A percentile compares a stretch with the other conserved stretches of the same genome.
Evolutionary conservation across 768 basidiomycete species (phyloP).

Genomic region (Panellus pusillus): DNA sequence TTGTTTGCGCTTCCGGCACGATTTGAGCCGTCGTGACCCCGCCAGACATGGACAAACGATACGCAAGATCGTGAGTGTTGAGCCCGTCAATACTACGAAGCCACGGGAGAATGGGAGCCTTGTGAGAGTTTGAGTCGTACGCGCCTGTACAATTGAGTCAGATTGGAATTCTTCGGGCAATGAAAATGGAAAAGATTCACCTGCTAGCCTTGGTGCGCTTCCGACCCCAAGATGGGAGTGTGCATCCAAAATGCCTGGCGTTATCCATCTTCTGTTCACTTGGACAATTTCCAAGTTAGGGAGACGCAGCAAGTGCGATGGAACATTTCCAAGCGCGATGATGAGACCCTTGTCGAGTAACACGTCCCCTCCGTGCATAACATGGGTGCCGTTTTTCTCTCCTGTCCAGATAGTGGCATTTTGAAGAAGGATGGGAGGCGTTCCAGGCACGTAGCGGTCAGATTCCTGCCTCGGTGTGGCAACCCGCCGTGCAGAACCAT

Average conservation of each 20-base stretch:
- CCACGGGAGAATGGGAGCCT: conserved; percentile 59
- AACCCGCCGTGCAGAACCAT: too few species aligned
- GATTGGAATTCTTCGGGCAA: too few species aligned
- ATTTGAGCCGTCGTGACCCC: conserved; percentile 73
- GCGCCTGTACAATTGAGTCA: too few species aligned
- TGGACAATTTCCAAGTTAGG: background rate
- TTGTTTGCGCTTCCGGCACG: conserved; percentile 67
- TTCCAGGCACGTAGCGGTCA: background rate
- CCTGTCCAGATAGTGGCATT: background rate
- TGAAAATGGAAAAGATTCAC: too few species aligned
- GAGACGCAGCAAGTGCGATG: background rate
- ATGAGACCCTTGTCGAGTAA: conserved; percentile 2
- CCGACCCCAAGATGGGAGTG: conserved; percentile 3
- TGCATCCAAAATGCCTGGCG: background rate
- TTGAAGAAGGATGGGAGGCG: background rate
- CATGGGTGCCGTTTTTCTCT: background rate
- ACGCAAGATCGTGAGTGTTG: conserved; percentile 70
- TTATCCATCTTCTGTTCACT: too few species aligned
- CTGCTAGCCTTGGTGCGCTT: too few species aligned
- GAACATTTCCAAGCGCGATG: background rate
- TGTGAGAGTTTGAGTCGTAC: conserved; percentile 6
- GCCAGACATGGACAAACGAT: conserved; percentile 57
- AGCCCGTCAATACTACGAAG: conserved; percentile 71
- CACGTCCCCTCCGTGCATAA: background rate
- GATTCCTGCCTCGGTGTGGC: background rate